Percentiles rank a stretch among this genome's conserved stretches.
These are phyloP conservation scores for Panaeolus cyanescens DNA, from an alignment of 768 basidiomycete species.

Conservation along the genomic window DNA sequence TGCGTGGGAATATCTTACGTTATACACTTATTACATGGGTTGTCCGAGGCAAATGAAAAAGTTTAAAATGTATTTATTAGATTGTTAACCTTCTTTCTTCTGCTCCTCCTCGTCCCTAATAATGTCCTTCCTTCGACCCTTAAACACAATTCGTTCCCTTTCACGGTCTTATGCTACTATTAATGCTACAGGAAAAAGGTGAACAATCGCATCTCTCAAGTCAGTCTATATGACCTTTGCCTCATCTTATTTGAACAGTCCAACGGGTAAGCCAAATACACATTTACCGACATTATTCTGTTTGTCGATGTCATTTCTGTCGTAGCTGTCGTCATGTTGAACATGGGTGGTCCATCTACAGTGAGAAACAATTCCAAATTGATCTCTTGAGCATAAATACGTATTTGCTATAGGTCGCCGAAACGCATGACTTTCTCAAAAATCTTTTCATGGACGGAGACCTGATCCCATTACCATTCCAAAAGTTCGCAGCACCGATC, in stretches of 20 bases:
- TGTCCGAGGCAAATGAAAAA: background rate
- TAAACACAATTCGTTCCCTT: background rate
- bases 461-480: conserved; percentile 94
- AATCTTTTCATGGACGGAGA: conserved; percentile 91
- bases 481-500: conserved; percentile 80
- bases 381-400: conserved; percentile 7
- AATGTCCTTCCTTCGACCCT: conserved; percentile 11
- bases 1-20: background rate
- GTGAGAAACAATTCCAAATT: conserved; percentile 45
- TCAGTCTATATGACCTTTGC: background rate
- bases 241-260: conserved; percentile 40
- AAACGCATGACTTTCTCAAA: conserved; percentile 91
- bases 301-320: conserved; percentile 16
- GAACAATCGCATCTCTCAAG: conserved; percentile 12
- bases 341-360: conserved; percentile 98
- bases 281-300: conserved; percentile 5
- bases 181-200: conserved; percentile 28
- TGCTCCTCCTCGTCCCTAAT: conserved; percentile 14
- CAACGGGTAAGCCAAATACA: conserved; percentile 56
- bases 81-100: conserved; percentile 17
- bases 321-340: conserved; percentile 90
- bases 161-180: conserved; percentile 16
- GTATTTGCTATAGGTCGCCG: conserved; percentile 62
- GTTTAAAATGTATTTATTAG: conserved; percentile 9
- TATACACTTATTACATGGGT: background rate